Conservation (phyloP, 169 alveolate species). For the Plasmodium gaboni region DNA sequence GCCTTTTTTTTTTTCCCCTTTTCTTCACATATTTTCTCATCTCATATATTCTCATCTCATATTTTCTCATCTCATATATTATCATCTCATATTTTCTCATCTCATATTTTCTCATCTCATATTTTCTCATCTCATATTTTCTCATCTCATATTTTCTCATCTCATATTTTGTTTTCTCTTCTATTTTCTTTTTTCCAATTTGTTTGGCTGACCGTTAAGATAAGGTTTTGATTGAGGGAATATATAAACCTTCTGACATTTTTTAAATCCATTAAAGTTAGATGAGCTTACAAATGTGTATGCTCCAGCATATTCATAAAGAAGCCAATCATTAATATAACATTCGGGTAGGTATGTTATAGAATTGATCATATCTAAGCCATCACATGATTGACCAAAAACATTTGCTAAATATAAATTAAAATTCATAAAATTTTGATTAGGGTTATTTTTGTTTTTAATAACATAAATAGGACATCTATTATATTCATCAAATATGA, state of each 20-base stretch:
- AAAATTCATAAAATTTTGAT: conserved; percentile 1
- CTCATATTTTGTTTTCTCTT: background rate
- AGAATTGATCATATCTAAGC: conserved; percentile 66
- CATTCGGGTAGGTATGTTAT: conserved; percentile 67
- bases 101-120: too few relatives aligned
- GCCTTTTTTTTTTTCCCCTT: background rate
- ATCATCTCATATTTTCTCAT: background rate
- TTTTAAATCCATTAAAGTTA: conserved; percentile 40
- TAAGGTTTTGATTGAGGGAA: conserved; percentile 16
- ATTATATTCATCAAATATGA: conserved; percentile 67
- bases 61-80: background rate
- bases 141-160: too few relatives aligned
- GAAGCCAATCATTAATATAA: conserved; percentile 62
- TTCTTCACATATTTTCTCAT: background rate
- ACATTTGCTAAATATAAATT: conserved; percentile 51
- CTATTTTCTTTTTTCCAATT: background rate
- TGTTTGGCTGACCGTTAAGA: background rate
- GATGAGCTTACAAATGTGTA: conserved; percentile 70
- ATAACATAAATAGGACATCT: conserved; percentile 55
- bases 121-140: background rate
- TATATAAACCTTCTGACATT: conserved; percentile 46
- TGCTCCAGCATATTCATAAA: conserved; percentile 72
- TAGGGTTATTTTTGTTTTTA: conserved; percentile 20
- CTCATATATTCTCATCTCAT: too few relatives aligned
- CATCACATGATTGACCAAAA: conserved; percentile 77